Evolutionary conservation across 1,139 yeast genomes (phyloP).

Genomic region (Trichomonascaceae sp.): DNA sequence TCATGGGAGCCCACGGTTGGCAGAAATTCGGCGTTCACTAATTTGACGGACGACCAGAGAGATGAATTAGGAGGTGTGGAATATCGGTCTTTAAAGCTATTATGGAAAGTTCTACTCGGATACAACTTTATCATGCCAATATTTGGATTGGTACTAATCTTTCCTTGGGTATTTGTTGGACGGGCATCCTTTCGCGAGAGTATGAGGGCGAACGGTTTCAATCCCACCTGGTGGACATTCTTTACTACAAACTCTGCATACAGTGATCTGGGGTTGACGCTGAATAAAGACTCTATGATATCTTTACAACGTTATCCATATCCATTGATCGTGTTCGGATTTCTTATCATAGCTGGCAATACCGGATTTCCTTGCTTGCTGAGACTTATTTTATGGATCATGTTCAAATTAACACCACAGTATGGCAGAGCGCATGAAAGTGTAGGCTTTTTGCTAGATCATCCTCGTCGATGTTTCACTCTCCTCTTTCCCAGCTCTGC

Average conservation of each 20-base stretch:
- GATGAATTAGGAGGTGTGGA: constrained; percentile 97
- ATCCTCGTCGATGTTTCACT: constrained; percentile 96
- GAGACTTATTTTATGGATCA: constrained; percentile 73
- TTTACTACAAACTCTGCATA: constrained; percentile 74
- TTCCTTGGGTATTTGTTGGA: constrained; percentile 56
- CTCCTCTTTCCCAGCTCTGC: constrained; percentile 85
- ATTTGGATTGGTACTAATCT: constrained; percentile 48
- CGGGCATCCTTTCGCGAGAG: constrained; percentile 39
- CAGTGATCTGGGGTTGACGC: constrained; percentile 75
- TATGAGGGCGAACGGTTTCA: constrained; percentile 50
- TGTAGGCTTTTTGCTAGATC: constrained; percentile 79
- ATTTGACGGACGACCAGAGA: constrained; percentile 73
- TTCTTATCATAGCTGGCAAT: constrained; percentile 81
- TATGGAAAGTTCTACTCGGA: constrained; percentile 56
- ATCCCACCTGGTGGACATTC: constrained; percentile 89
- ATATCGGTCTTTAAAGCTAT: constrained; percentile 76
- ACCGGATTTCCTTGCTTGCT: constrained; percentile 86
- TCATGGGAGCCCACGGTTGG: constrained; percentile 94
- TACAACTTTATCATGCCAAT: constrained; percentile 77
- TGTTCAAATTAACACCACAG: constrained; percentile 62
- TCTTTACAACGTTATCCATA: constrained; percentile 59
- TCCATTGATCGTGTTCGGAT: constrained; percentile 54
- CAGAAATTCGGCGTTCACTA: constrained; percentile 89
- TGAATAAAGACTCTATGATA: constrained; percentile 73
- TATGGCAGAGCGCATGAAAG: constrained; percentile 52